Evolutionary conservation across 225 moss, liverwort and hornwort genomes (phyloP).

Genomic region (Bryum argenteum): DNA sequence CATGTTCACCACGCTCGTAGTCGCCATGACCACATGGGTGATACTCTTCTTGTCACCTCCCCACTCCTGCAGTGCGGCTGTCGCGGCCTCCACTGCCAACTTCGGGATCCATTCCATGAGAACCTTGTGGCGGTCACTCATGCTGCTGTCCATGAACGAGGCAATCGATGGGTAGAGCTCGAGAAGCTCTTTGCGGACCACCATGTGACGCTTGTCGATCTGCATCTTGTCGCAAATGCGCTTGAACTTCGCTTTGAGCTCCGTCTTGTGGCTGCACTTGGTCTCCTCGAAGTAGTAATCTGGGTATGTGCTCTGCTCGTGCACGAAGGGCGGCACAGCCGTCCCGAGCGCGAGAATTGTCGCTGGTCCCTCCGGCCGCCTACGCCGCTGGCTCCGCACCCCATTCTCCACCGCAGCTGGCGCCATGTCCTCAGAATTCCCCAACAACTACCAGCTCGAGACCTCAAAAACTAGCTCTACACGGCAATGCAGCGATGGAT

Average conservation of each 20-base stretch:
- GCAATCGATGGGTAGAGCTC: slow-evolving; percentile 60
- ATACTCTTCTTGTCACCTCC: slow-evolving; percentile 52
- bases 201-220: slow-evolving; percentile 68
- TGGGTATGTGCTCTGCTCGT: slow-evolving; percentile 50
- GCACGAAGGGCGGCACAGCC: slow-evolving; percentile 50
- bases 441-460: too few species aligned
- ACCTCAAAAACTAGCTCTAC: too few species aligned
- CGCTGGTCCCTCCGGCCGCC: slow-evolving; percentile 44
- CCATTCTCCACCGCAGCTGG: not conserved
- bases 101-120: slow-evolving; percentile 81
- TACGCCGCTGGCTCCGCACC: not conserved
- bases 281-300: slow-evolving; percentile 41
- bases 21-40: slow-evolving; percentile 80
- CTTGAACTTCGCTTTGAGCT: slow-evolving; percentile 60
- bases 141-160: slow-evolving; percentile 50
- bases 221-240: slow-evolving; percentile 66
- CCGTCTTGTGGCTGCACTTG: slow-evolving; percentile 46
- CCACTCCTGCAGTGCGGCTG: slow-evolving; percentile 68
- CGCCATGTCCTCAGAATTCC: too few species aligned
- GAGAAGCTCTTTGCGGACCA: slow-evolving; percentile 58
- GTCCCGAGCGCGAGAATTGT: slow-evolving; percentile 43
- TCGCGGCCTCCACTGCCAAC: slow-evolving; percentile 70
- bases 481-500: too few species aligned
- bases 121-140: slow-evolving; percentile 67
- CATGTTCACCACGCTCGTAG: slow-evolving; percentile 85